Evolutionary conservation across 148 eudicot genomes (phyloP).

Genomic region (Limonium bicolor): DNA sequence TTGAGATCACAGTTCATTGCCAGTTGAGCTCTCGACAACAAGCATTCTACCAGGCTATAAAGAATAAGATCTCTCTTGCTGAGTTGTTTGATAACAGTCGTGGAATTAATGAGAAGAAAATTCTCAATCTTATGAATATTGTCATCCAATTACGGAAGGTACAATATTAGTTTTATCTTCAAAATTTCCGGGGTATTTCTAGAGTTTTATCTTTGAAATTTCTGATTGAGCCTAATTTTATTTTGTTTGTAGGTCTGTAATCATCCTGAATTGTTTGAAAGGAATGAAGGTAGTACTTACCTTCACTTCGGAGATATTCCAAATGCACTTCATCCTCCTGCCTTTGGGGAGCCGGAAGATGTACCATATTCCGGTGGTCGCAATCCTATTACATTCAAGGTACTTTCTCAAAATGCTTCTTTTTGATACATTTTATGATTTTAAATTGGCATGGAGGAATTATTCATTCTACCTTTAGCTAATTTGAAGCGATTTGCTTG

Average conservation of each 20-base stretch:
- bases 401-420: slow-evolving; percentile 9
- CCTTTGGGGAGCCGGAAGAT: slow-evolving; percentile 88
- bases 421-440: too few species aligned
- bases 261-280: slow-evolving; percentile 97
- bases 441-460: too few species aligned
- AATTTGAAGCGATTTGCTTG: too few species aligned
- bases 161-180: too few species aligned
- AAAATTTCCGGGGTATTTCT: too few species aligned
- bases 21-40: slow-evolving; percentile 94
- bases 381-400: slow-evolving; percentile 82
- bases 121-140: slow-evolving; percentile 90
- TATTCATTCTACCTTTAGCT: too few species aligned
- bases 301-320: slow-evolving; percentile 70
- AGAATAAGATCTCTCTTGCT: slow-evolving; percentile 91
- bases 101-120: slow-evolving; percentile 80
- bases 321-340: slow-evolving; percentile 73
- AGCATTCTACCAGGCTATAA: slow-evolving; percentile 97
- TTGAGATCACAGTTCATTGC: slow-evolving; percentile 86
- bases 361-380: slow-evolving; percentile 59
- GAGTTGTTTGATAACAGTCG: slow-evolving; percentile 88
- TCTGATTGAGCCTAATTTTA: neutral
- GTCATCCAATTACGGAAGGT: slow-evolving; percentile 98
- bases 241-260: slow-evolving; percentile 66
- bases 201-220: too few species aligned
- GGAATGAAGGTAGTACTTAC: slow-evolving; percentile 92